Base-by-base conservation (phyloP, 108 stramenopile species). In the Fragilaria crotonensis region DNA sequence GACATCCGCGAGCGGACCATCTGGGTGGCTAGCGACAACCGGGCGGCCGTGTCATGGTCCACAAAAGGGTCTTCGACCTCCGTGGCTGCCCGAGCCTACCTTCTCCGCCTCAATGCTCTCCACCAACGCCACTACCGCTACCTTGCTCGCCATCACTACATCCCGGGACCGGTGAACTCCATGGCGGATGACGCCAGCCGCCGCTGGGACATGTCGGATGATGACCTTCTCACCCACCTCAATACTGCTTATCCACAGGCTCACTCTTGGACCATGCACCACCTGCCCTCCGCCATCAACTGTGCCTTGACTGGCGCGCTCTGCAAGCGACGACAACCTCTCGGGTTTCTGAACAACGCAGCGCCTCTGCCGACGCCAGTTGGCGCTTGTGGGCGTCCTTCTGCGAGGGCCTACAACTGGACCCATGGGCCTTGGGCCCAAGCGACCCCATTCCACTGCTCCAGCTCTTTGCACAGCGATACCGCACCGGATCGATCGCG, bases 251-350 rank as follows among this genome's bases (percentile, higher is more conserved):
- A n/a, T 33, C 64, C 56, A 9, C 64, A 66, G 64, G 14, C 25
- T 4, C 18, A 17, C 5, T 22, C 57, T 7, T 66, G 56, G 64
- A 44, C 5, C 4, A 44, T 57, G n/a, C 48, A 28, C n/a, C 55
- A 47, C 28, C 64, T 36, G 5, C 46, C 25, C 14, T 19, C 54
- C 54, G 27, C 25, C 28, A 22, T 64, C 25, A 23, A 21, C 60
- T 65, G 59, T 21, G 18, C 21, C 3, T 17, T 65, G 71, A 72
- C 21, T 59, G 60, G 52, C 26, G 58, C 58, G 27, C 41, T 72
- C 59, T 52, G 7, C 30, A 56, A 28, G n/a, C 57, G 14, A 27
- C 46, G 32, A 29, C 29, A 44, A 3, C 25, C 23, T 31, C 23
- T 25, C 44, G 50, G 19, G 59, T 65, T 45, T 26, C 45, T 14